Evolutionary conservation across 345 rosid genomes (phyloP).

Genomic region (Camelina laxa): DNA sequence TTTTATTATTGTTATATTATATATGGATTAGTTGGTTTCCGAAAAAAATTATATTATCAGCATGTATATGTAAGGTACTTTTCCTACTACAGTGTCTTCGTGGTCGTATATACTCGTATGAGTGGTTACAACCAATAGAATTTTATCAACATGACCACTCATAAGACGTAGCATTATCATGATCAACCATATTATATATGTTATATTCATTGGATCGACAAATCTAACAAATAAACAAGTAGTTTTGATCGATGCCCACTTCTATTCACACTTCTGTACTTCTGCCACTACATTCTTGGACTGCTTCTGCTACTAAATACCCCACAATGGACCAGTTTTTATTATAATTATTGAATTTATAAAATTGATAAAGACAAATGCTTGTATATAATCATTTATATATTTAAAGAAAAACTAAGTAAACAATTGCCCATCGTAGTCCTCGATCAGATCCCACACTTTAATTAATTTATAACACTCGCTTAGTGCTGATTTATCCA

Average conservation of each 20-base stretch:
- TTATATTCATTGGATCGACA: slow-evolving; percentile 45
- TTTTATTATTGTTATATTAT: not conserved
- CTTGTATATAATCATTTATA: slow-evolving; percentile 1
- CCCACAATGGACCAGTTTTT: slow-evolving; percentile 41
- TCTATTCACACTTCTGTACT: slow-evolving; percentile 44
- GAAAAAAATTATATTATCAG: not conserved
- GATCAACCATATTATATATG: slow-evolving; percentile 26
- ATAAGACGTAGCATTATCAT: slow-evolving; percentile 26
- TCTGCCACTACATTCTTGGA: slow-evolving; percentile 46
- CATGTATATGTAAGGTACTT: not conserved
- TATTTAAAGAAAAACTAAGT: not conserved
- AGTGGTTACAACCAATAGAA: slow-evolving; percentile 19
- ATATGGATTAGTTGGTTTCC: not conserved
- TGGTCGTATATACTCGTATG: not conserved
- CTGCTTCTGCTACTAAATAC: slow-evolving; percentile 38
- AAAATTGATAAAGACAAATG: slow-evolving; percentile 36
- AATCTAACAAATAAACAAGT: slow-evolving; percentile 28
- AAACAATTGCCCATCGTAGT: slow-evolving; percentile 23
- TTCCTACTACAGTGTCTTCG: slow-evolving; percentile 5
- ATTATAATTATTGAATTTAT: not conserved
- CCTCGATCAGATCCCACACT: slow-evolving; percentile 27
- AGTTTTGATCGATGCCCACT: slow-evolving; percentile 33
- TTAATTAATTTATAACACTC: slow-evolving; percentile 22
- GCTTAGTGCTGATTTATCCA: slow-evolving; percentile 25
- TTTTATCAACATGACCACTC: slow-evolving; percentile 37